Conservation (phyloP, 352 stramenopile genomes). For the Phytophthora macrochlamydospora region DNA sequence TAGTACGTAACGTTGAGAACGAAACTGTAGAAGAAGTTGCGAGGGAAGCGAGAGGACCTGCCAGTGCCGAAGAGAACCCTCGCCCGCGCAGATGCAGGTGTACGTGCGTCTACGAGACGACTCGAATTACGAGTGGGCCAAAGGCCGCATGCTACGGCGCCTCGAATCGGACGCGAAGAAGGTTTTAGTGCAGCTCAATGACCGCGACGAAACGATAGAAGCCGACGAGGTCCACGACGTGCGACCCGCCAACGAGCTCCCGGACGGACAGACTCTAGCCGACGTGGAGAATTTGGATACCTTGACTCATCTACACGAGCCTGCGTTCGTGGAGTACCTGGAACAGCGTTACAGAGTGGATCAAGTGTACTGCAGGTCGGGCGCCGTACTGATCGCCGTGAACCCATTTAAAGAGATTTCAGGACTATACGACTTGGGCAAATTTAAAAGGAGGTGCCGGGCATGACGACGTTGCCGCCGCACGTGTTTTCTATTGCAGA, state of each 20-base stretch:
- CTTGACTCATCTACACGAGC: slow-evolving; percentile 80
- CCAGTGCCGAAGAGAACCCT: background rate
- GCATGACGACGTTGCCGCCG: slow-evolving; percentile 46
- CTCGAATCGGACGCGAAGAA: slow-evolving; percentile 27
- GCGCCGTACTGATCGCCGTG: slow-evolving; percentile 74
- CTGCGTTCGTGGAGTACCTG: slow-evolving; percentile 82
- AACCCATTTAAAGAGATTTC: slow-evolving; percentile 82
- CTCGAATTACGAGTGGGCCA: slow-evolving; percentile 52
- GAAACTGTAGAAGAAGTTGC: slow-evolving; percentile 20
- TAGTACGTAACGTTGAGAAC: slow-evolving; percentile 13
- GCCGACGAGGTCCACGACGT: slow-evolving; percentile 49
- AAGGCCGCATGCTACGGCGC: slow-evolving; percentile 46
- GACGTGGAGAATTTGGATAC: slow-evolving; percentile 74
- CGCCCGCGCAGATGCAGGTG: slow-evolving; percentile 43
- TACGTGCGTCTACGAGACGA: slow-evolving; percentile 54
- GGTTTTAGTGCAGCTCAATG: slow-evolving; percentile 49
- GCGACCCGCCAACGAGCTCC: slow-evolving; percentile 54
- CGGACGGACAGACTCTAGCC: slow-evolving; percentile 40
- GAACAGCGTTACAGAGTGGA: slow-evolving; percentile 72
- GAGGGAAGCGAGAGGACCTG: slow-evolving; percentile 15
- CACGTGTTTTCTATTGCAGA: slow-evolving; percentile 87
- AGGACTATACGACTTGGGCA: slow-evolving; percentile 63
- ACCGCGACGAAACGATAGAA: slow-evolving; percentile 53
- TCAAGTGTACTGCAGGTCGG: slow-evolving; percentile 79
- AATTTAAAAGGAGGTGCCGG: slow-evolving; percentile 42